Conservation (phyloP, 2,329 filamentous ascomycete genomes). For the Reticulascus tulasneorum region DNA sequence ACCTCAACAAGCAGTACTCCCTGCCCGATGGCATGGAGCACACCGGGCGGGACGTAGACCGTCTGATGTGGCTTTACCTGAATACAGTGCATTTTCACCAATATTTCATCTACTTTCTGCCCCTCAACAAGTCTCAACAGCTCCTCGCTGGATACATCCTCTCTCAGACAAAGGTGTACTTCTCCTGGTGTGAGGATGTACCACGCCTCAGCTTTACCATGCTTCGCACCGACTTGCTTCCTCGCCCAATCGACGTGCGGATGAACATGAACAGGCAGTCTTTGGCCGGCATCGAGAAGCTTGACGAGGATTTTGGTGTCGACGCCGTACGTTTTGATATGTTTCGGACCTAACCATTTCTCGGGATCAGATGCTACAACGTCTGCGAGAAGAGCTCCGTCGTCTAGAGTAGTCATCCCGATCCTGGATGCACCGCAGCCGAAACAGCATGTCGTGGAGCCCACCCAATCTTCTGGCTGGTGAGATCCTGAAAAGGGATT, state of each 20-base stretch:
- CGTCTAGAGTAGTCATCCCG: conserved; percentile 11
- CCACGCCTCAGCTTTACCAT: conserved; percentile 18
- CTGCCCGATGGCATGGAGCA: conserved; percentile 18
- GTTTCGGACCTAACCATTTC: conserved; percentile 14
- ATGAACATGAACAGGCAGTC: conserved; percentile 18
- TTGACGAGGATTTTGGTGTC: conserved; percentile 18
- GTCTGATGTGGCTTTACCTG: conserved; percentile 14
- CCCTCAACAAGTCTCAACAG: conserved; percentile 9
- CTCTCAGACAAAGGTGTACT: conserved; percentile 13
- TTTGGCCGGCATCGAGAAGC: conserved; percentile 18
- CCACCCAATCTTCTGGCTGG: conserved; percentile 17
- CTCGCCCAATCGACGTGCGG: conserved; percentile 16
- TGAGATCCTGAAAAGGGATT: conserved; percentile 3
- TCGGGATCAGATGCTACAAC: conserved; percentile 12
- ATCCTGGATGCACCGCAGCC: conserved; percentile 11
- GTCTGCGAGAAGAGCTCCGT: conserved; percentile 14
- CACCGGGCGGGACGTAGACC: conserved; percentile 16
- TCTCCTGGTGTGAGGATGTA: conserved; percentile 12
- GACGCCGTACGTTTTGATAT: conserved; percentile 12
- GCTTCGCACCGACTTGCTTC: conserved; percentile 11
- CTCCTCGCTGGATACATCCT: conserved; percentile 8
- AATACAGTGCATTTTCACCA: conserved; percentile 14
- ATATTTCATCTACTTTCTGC: conserved; percentile 8
- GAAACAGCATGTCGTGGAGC: conserved; percentile 16
- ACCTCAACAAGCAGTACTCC: conserved; percentile 16